Base-by-base conservation (phyloP, 768 basidiomycete genomes). In the Coprinopsis strossmayeri region DNA sequence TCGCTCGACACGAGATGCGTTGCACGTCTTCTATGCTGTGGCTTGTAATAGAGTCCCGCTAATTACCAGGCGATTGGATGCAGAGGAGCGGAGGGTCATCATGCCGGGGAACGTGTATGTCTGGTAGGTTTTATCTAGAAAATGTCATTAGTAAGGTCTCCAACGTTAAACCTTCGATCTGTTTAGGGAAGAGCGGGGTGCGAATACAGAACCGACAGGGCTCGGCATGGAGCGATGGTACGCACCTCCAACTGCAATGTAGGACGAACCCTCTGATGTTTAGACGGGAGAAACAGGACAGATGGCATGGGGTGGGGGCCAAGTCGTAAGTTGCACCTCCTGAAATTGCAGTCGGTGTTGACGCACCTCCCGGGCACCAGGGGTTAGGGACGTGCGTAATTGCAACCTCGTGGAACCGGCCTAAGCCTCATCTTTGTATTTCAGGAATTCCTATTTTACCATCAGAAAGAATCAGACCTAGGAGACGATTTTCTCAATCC, bases 141-240 rank as follows among this genome's bases (percentile, higher is more conserved):
- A 32, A 7, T 5, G 13, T 32, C 9, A 7, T 7, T 32, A 32
- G 30, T 32, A 7, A 32, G 30, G 30, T 7, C 30, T 32, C 15
- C 30, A 15, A 32, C 28, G 10, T 45, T n/a, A n/a, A n/a, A n/a
- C n/a, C n/a, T 30, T 15, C 2, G 5, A 15, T 38, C 2, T 21
- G 13, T 23, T 25, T 34, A 74, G 72, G 88, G 88, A 91, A 61
- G 88, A 91, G 56, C 83, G 87, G 53, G 84, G 84, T 21, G 84
- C 87, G 5, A 87, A 85, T 60, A 81, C 84, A n/a, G 87, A 88
- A 59, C 74, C 74, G 25, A 86, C 87, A 9, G 88, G 88, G 12
- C 76, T 89, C 40, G 88, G 88, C 30, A 91, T 91, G 83, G 89
- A 91, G 57, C 74, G 88, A 64, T 89, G 89, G 83, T 80, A 58